A percentile compares a stretch with the other conserved stretches of the same genome.
Conservation (phyloP, 1,284 basidiomycete genomes). For the Leccinum subfulvum region DNA sequence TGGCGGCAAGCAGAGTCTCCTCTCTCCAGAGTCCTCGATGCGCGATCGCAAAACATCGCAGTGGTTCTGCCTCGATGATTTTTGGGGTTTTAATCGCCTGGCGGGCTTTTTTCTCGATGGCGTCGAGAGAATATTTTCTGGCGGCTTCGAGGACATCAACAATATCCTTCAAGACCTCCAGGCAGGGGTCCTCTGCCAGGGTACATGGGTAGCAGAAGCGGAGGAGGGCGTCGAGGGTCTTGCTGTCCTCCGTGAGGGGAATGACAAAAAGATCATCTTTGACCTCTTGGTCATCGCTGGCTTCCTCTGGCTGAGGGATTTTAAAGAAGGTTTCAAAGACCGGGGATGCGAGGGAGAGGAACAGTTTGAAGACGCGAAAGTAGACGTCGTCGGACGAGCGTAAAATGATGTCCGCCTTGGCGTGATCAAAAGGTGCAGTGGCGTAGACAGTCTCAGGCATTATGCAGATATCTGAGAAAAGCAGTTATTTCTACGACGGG, state of each 20-base stretch:
- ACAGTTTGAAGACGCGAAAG: slow-evolving; percentile 30
- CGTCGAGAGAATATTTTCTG: slow-evolving; percentile 19
- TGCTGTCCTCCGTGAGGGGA: slow-evolving; percentile 25
- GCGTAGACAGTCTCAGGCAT: slow-evolving; percentile 7
- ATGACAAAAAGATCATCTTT: slow-evolving; percentile 23
- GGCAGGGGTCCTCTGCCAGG: slow-evolving; percentile 18
- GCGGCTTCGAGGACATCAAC: slow-evolving; percentile 21
- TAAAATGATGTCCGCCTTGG: slow-evolving; percentile 35
- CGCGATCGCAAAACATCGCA: slow-evolving; percentile 19
- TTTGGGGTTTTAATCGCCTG: slow-evolving; percentile 17
- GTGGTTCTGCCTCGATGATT: slow-evolving; percentile 13
- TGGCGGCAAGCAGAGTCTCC: slow-evolving; percentile 19
- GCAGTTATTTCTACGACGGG: background rate
- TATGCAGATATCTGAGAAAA: background rate
- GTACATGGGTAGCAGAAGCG: slow-evolving; percentile 32
- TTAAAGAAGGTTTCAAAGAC: slow-evolving; percentile 39
- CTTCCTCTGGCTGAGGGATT: slow-evolving; percentile 27
- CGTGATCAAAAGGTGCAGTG: slow-evolving; percentile 19
- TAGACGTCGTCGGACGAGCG: slow-evolving; percentile 34
- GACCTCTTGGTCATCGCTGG: background rate
- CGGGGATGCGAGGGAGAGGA: slow-evolving; percentile 36
- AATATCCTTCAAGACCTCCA: slow-evolving; percentile 15
- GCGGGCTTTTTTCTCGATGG: slow-evolving; percentile 18
- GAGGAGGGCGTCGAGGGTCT: slow-evolving; percentile 27
- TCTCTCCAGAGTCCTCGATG: slow-evolving; percentile 9